Evolutionary conservation across 2,329 filamentous ascomycete genomes (phyloP).

Genomic region (Venturia aucupariae): DNA sequence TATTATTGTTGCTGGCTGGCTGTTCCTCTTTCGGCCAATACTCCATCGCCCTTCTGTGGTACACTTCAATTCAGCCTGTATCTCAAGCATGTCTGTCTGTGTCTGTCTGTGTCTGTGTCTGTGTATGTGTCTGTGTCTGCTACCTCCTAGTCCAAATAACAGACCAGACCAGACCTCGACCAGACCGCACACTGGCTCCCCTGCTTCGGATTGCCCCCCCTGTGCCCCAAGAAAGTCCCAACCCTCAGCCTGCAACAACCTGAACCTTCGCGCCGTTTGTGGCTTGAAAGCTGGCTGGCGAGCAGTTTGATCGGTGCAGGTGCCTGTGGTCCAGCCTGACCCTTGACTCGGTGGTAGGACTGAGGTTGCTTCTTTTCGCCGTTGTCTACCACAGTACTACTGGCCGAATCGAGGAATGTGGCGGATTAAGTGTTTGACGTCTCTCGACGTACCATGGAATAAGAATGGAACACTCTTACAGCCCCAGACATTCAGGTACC

Average conservation of each 20-base stretch:
- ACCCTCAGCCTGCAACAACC: neutral
- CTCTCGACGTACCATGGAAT: neutral
- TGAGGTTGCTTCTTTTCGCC: neutral
- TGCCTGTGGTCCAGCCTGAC: no score
- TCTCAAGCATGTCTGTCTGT: neutral
- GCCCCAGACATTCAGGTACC: conserved; percentile 12
- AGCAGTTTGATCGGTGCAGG: neutral
- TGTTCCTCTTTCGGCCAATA: no score
- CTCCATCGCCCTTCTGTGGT: neutral
- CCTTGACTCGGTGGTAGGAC: no score
- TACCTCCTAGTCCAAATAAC: no score
- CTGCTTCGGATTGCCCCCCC: neutral
- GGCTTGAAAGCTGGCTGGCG: neutral
- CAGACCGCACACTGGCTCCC: neutral
- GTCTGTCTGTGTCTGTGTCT: no score
- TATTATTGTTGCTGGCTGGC: no score
- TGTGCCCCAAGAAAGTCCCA: neutral
- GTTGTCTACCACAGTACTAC: neutral
- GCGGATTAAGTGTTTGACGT: conserved; percentile 2
- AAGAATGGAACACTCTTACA: neutral
- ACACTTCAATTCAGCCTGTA: neutral
- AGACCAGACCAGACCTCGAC: no score
- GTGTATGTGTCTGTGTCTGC: no score
- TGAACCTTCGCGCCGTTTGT: conserved; percentile 2
- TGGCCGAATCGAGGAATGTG: neutral